A percentile compares a stretch with the other conserved stretches of the same genome.
phyloP scores from a whole-genome alignment of 164 flowering plant species.

The Kingdonia uniflora region DNA sequence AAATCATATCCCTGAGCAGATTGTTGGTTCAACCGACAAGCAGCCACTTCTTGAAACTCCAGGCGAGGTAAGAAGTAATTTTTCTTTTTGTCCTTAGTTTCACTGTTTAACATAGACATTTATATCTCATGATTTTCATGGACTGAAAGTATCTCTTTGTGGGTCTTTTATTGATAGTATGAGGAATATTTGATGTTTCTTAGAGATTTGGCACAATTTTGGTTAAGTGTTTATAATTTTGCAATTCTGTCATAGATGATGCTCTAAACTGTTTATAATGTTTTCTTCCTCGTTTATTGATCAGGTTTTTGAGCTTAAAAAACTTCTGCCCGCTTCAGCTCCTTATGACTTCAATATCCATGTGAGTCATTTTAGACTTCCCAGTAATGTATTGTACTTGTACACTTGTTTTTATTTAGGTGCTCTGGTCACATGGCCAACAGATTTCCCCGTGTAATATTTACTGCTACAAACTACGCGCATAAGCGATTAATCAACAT shows the following conservation, averaged over 20 bases:
- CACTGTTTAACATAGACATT: background rate
- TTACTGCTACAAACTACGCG: too few relatives aligned
- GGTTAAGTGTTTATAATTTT: too few relatives aligned
- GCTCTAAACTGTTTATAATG: background rate
- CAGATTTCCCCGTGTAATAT: too few relatives aligned
- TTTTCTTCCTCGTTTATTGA: slow-evolving; percentile 6
- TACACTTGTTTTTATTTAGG: too few relatives aligned
- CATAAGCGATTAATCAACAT: too few relatives aligned
- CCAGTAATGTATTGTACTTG: background rate
- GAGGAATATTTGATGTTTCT: too few relatives aligned
- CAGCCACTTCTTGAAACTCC: slow-evolving; percentile 93
- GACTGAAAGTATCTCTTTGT: background rate
- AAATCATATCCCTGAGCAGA: slow-evolving; percentile 44
- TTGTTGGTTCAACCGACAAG: slow-evolving; percentile 67
- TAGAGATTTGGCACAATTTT: background rate
- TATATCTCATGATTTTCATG: too few relatives aligned
- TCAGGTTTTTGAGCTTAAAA: slow-evolving; percentile 83
- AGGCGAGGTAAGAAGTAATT: slow-evolving; percentile 58
- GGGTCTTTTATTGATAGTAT: too few relatives aligned
- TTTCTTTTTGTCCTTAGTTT: too few relatives aligned
- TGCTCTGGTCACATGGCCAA: too few relatives aligned
- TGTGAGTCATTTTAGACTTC: slow-evolving; percentile 34
- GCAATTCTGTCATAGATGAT: background rate
- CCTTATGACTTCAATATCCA: slow-evolving; percentile 88
- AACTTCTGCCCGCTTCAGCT: slow-evolving; percentile 71